Evolutionary conservation across 441 rosid genomes (phyloP), one percentile per base, ranked within the genome.

Genomic region (Erodium moschatum): DNA sequence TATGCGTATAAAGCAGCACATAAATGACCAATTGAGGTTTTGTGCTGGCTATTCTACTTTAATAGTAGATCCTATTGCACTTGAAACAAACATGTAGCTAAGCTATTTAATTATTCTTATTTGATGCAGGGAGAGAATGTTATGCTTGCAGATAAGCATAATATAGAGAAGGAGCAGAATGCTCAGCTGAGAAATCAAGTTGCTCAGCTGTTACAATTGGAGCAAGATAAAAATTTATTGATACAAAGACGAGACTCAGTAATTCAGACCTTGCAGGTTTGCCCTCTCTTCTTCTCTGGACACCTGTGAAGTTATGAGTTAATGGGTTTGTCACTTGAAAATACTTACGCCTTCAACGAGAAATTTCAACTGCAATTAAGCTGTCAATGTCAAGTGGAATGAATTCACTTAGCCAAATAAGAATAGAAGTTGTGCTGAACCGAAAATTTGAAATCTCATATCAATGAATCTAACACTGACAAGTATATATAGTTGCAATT

Each of bases 121-220:
- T 68, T 73, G 35, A 67, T 82, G 84, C 96, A 95, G 99, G 80
- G 96, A 70, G 97, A 91, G 83, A 91, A 92, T 77, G 64, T 83
- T 69, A 81, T 87, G 85, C 96, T 94, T 60, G 74, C 78, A 27
- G 99, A 91, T 76, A 90, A 90, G 75, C 86, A 86, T 79, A 86
- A 81, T 78, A 73, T 79, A 69, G 99, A 94, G 82, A 88, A 80
- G 81, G 97, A 91, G 74, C 94, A 94, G 74, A 94, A 87, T 78
- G 81, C 86, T 48, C 97, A 90, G 80, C 88, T 95, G 64, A 81
- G 83, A 76, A 81, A 81, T 85, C 92, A 90, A 82, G 81, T 91
- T 60, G 84, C 91, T 82, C 95, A 87, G 69, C 67, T 89, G 73
- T 78, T 82, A 77, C 94, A 85, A 78, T 67, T 63, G 63, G 97